Conservation (phyloP, 192 early-diverging fungal species). For the Globomyces pollinis-pini region DNA sequence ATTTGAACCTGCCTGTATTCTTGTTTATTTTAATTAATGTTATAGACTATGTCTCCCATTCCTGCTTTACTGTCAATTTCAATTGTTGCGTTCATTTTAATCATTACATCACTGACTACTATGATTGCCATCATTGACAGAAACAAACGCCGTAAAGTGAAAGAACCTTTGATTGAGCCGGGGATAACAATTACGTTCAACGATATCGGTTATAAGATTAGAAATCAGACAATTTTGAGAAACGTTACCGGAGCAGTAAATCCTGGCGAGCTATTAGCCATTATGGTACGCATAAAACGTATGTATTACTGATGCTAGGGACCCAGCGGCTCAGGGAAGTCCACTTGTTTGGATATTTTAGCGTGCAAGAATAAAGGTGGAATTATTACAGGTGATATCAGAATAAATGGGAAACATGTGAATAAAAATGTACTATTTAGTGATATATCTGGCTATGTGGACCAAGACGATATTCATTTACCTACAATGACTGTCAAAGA, state of each 20-base stretch:
- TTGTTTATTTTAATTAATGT: too few species aligned
- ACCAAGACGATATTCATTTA: constrained; percentile 44
- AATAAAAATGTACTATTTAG: constrained; percentile 1
- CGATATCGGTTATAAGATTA: constrained; percentile 15
- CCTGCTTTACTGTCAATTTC: too few species aligned
- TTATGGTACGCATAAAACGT: constrained; percentile 86
- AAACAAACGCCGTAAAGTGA: too few species aligned
- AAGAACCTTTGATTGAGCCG: too few species aligned
- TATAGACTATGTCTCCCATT: too few species aligned
- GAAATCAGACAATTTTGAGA: constrained; percentile 50
- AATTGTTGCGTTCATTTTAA: too few species aligned
- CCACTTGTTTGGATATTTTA: constrained; percentile 75
- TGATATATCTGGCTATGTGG: constrained; percentile 31
- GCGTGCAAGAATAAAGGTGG: constrained; percentile 54
- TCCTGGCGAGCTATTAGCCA: constrained; percentile 69
- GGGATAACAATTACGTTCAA: too few species aligned
- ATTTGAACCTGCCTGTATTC: too few species aligned
- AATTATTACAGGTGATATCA: constrained; percentile 20
- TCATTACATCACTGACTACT: too few species aligned
- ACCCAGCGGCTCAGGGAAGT: constrained; percentile 65
- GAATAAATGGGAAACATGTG: constrained; percentile 21
- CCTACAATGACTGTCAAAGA: constrained; percentile 66
- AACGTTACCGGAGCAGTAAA: constrained; percentile 57
- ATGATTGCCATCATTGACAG: too few species aligned
- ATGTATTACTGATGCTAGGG: too few species aligned